These are phyloP conservation scores for Hypoxylon sp. DNA, from an alignment of 2,329 filamentous ascomycete species.

Conservation along the genomic window DNA sequence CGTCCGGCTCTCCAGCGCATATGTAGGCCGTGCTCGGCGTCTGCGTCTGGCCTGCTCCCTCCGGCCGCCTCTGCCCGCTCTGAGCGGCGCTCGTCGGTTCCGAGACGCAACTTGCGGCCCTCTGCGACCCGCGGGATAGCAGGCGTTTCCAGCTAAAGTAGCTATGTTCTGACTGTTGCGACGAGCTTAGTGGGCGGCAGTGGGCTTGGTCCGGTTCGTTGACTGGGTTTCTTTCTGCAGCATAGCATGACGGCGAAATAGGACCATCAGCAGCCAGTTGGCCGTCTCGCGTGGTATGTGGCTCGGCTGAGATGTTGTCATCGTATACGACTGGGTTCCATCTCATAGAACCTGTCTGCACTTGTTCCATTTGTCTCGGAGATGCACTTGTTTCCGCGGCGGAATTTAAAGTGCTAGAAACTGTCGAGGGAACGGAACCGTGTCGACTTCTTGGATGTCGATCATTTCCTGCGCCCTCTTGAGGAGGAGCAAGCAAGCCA, in stretches of 20 bases:
- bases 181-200: background rate
- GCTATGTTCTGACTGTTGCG: constrained; percentile 6
- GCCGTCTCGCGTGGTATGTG: constrained; percentile 4
- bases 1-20: constrained; percentile 40
- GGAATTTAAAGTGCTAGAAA: constrained; percentile 40
- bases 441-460: constrained; percentile 33
- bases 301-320: constrained; percentile 9
- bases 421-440: constrained; percentile 38
- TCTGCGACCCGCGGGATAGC: constrained; percentile 10
- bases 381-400: constrained; percentile 26
- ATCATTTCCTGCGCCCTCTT: constrained; percentile 18
- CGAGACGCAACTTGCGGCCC: constrained; percentile 25
- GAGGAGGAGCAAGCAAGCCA: constrained; percentile 35
- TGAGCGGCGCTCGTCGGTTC: constrained; percentile 26
- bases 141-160: constrained; percentile 20
- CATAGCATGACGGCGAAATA: constrained; percentile 6
- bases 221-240: constrained; percentile 9
- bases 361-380: constrained; percentile 8
- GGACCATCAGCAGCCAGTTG: constrained; percentile 19
- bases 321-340: constrained; percentile 41
- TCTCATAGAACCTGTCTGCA: constrained; percentile 28
- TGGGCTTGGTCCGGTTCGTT: constrained; percentile 11
- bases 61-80: constrained; percentile 3
- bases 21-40: constrained; percentile 31
- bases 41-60: background rate